A percentile compares a stretch with the other conserved stretches of the same genome.
Evolutionary conservation across 768 basidiomycete genomes (phyloP).

Genomic region (Tylopilus subfusipes): DNA sequence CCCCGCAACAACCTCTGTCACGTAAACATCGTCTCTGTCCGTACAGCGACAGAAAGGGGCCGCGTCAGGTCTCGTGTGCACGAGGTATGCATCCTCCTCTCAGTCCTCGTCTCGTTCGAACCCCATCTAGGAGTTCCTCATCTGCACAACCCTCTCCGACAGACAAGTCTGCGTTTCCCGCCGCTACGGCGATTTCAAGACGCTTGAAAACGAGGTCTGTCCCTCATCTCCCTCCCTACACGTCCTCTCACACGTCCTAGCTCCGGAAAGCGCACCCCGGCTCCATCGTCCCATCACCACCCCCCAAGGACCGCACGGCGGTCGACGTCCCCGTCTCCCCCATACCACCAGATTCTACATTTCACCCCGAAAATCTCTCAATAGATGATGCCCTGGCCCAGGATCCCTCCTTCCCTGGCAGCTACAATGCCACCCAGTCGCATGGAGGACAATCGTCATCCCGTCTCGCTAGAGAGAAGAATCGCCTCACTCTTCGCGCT

Average conservation of each 20-base stretch:
- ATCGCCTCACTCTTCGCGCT: constrained; percentile 87
- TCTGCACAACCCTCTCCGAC: constrained; percentile 75
- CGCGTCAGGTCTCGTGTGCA: constrained; percentile 81
- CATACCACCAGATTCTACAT: constrained; percentile 1
- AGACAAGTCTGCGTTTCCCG: constrained; percentile 86
- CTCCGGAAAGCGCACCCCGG: constrained; percentile 85
- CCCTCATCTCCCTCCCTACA: not conserved
- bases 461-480: constrained; percentile 86
- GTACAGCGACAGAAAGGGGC: constrained; percentile 79
- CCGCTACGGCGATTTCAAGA: constrained; percentile 92
- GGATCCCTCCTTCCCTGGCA: constrained; percentile 68
- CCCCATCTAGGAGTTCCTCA: constrained; percentile 79
- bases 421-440: constrained; percentile 13
- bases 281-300: constrained; percentile 76
- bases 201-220: constrained; percentile 77
- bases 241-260: constrained; percentile 39
- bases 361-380: constrained; percentile 1
- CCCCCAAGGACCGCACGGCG: constrained; percentile 81
- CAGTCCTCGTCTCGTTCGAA: not conserved
- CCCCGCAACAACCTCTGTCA: constrained; percentile 65
- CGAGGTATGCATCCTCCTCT: constrained; percentile 53
- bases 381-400: constrained; percentile 49
- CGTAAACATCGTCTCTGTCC: constrained; percentile 87
- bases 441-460: not conserved
- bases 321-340: constrained; percentile 44